Conservation (phyloP, 345 rosid genomes). For the Turnera subulata region DNA sequence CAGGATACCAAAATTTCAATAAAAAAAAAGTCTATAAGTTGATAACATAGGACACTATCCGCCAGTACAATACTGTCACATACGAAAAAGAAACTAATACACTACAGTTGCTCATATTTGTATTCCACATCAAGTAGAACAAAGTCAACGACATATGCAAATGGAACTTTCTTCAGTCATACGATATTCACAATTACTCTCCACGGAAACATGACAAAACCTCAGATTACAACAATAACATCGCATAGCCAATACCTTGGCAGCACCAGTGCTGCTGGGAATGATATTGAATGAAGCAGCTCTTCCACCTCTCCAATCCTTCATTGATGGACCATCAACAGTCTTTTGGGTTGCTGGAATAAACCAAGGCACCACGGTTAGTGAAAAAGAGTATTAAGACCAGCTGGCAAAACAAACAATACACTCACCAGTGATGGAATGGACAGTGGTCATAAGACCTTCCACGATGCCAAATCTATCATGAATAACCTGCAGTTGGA, state of each 20-base stretch:
- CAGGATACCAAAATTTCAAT: neutral
- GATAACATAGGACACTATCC: too few species aligned
- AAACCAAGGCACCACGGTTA: neutral
- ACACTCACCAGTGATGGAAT: conserved; percentile 29
- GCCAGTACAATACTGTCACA: too few species aligned
- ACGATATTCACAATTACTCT: neutral
- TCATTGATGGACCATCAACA: conserved; percentile 97
- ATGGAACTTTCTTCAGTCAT: too few species aligned
- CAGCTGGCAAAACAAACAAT: too few species aligned
- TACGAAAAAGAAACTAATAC: too few species aligned
- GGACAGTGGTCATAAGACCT: conserved; percentile 32
- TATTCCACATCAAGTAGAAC: too few species aligned
- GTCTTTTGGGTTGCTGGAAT: conserved; percentile 91
- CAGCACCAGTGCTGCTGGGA: conserved; percentile 99
- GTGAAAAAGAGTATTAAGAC: neutral
- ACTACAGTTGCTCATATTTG: neutral
- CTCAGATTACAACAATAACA: neutral
- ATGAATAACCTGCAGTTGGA: conserved; percentile 19
- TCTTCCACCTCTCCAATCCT: conserved; percentile 99
- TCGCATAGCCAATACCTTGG: conserved; percentile 51
- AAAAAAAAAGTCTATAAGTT: too few species aligned
- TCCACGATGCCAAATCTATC: conserved; percentile 26
- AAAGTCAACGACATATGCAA: too few species aligned
- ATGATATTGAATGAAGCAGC: conserved; percentile 97
- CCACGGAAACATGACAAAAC: neutral